A percentile compares a stretch with the other conserved stretches of the same genome.
Conservation (phyloP, 352 stramenopile species). For the Pythium apleroticum region DNA sequence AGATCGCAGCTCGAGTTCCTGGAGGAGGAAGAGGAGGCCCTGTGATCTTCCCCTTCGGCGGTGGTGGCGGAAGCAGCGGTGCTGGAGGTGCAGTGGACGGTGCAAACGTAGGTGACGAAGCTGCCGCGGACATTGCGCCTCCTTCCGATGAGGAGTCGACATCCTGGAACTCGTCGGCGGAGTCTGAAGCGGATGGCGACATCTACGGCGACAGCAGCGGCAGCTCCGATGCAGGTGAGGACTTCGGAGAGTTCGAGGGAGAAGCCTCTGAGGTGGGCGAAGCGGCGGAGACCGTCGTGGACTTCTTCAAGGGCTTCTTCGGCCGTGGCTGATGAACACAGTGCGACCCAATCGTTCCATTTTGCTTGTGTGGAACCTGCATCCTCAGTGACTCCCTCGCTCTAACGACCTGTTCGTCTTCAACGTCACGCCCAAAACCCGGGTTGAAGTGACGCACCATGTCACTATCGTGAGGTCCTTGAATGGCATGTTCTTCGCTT, state of each 20-base stretch:
- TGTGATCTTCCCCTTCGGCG: constrained; percentile 88
- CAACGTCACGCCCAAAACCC: background rate
- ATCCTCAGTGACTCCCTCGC: background rate
- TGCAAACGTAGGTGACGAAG: constrained; percentile 26
- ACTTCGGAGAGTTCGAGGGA: constrained; percentile 28
- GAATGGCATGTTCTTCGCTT: background rate
- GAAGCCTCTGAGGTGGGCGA: constrained; percentile 25
- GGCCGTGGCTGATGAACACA: constrained; percentile 32
- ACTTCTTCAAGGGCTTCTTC: constrained; percentile 66
- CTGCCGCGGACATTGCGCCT: background rate
- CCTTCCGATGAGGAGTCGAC: constrained; percentile 2
- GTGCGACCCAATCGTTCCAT: background rate
- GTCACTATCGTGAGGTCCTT: background rate
- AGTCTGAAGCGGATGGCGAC: constrained; percentile 20
- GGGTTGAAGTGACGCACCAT: background rate
- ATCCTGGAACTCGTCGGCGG: constrained; percentile 39
- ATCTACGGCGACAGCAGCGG: constrained; percentile 41
- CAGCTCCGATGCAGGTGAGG: constrained; percentile 12
- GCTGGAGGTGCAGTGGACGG: constrained; percentile 29
- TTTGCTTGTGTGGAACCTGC: constrained; percentile 1
- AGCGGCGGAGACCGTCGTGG: constrained; percentile 41
- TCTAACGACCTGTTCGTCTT: background rate
- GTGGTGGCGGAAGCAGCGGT: constrained; percentile 53
- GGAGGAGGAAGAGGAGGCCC: constrained; percentile 58
- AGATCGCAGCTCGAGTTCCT: constrained; percentile 90